phyloP scores from a whole-genome alignment of 2,329 filamentous ascomycete genomes.

The Colletotrichum navitas region DNA sequence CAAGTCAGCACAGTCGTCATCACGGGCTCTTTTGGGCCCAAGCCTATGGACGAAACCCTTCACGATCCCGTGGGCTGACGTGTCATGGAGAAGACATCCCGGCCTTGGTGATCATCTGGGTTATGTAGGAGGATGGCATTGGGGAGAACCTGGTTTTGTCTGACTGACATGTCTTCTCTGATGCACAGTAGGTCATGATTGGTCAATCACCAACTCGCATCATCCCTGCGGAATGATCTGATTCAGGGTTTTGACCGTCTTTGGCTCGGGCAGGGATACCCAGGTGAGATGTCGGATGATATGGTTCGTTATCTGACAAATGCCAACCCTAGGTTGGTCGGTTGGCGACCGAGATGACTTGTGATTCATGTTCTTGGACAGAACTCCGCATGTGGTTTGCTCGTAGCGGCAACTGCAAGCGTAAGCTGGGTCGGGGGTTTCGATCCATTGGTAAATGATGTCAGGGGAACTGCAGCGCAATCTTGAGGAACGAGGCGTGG shows the following conservation, averaged over 20 bases:
- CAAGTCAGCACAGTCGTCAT: constrained; percentile 6
- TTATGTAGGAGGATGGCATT: neutral
- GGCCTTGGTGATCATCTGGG: neutral
- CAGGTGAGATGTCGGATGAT: neutral
- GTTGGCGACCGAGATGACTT: neutral
- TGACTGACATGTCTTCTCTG: constrained; percentile 16
- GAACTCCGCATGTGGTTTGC: neutral
- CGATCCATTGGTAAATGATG: neutral
- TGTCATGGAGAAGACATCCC: neutral
- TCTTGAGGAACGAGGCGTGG: neutral
- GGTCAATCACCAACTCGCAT: constrained; percentile 4
- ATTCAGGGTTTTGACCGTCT: constrained; percentile 1
- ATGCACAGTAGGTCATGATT: constrained; percentile 7
- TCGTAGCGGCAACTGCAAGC: too few species aligned
- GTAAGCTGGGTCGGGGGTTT: neutral
- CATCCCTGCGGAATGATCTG: neutral
- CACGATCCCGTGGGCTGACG: neutral
- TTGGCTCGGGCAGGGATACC: constrained; percentile 6
- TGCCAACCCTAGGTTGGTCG: neutral
- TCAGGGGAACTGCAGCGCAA: too few species aligned
- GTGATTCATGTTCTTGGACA: neutral
- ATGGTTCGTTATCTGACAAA: neutral
- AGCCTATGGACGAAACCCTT: neutral
- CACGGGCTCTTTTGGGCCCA: neutral
- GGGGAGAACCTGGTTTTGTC: constrained; percentile 6